A percentile compares a stretch with the other conserved stretches of the same genome.
Conservation (phyloP, 2,329 filamentous ascomycete species). For the Alternaria sp. region DNA sequence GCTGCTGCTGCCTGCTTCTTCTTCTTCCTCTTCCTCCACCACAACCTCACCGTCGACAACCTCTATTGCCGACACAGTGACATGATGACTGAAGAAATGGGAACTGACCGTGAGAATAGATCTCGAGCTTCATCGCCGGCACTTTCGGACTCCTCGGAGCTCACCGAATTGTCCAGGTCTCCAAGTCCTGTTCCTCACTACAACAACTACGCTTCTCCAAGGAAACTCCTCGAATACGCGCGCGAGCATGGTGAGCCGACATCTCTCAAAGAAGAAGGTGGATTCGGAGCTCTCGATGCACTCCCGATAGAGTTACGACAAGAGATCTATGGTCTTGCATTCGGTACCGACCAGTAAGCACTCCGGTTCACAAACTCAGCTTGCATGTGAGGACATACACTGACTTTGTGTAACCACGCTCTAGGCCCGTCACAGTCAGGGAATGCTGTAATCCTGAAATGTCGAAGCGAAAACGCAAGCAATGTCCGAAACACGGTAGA, state of each 20-base stretch:
- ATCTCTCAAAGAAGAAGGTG: slow-evolving; percentile 1
- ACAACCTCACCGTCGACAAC: not conserved
- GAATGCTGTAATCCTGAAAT: slow-evolving; percentile 25
- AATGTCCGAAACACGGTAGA: slow-evolving; percentile 26
- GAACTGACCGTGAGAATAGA: not conserved
- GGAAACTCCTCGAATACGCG: not conserved
- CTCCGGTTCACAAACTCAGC: not conserved
- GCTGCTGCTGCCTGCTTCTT: not conserved
- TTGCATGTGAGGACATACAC: not conserved
- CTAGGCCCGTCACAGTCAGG: slow-evolving; percentile 19
- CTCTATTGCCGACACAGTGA: not conserved
- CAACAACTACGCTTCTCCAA: not conserved
- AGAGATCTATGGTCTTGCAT: slow-evolving; percentile 18
- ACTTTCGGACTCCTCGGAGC: not conserved
- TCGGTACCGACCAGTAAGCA: slow-evolving; percentile 10
- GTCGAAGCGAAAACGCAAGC: slow-evolving; percentile 21
- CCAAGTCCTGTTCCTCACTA: not conserved
- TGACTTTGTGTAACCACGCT: not conserved
- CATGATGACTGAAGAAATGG: not conserved
- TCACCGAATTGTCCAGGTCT: not conserved
- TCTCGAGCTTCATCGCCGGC: not conserved
- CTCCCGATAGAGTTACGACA: slow-evolving; percentile 26
- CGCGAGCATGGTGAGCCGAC: not conserved
- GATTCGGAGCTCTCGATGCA: slow-evolving; percentile 17
- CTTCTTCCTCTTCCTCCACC: not conserved